Conservation (phyloP, 2,329 filamentous ascomycete genomes). For the Emmonsiellopsis sp. region DNA sequence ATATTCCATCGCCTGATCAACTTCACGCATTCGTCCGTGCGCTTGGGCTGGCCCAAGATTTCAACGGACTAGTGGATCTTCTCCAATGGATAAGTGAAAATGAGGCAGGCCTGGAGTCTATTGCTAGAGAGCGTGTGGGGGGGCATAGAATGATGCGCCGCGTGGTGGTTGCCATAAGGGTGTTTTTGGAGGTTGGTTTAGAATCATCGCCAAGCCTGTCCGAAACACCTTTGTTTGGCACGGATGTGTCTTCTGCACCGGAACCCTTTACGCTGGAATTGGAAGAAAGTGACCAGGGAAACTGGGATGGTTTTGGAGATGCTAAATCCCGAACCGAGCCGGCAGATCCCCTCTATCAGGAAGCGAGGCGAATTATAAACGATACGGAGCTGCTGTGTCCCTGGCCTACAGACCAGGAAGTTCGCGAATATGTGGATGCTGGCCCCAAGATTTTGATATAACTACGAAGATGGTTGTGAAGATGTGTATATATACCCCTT, state of each 20-base stretch:
- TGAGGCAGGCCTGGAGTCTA: slow-evolving; percentile 23
- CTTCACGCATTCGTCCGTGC: slow-evolving; percentile 36
- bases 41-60: slow-evolving; percentile 32
- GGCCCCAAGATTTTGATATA: not conserved
- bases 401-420: slow-evolving; percentile 35
- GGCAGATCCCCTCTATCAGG: slow-evolving; percentile 22
- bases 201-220: not conserved
- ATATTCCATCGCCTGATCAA: slow-evolving; percentile 28
- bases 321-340: slow-evolving; percentile 9
- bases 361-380: slow-evolving; percentile 30
- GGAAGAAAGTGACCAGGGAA: not conserved
- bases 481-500: not conserved
- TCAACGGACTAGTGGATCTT: slow-evolving; percentile 30
- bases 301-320: not conserved
- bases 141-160: slow-evolving; percentile 31
- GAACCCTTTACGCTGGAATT: not conserved
- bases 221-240: not conserved
- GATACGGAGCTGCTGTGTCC: slow-evolving; percentile 15
- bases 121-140: slow-evolving; percentile 27
- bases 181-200: slow-evolving; percentile 32
- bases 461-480: not conserved
- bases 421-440: slow-evolving; percentile 25
- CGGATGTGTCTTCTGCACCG: not conserved
- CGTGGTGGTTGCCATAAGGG: slow-evolving; percentile 30
- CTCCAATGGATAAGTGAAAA: slow-evolving; percentile 34